Evolutionary conservation across 2,329 filamentous ascomycete species (phyloP).

Genomic region (Arthrinium phaeospermum): DNA sequence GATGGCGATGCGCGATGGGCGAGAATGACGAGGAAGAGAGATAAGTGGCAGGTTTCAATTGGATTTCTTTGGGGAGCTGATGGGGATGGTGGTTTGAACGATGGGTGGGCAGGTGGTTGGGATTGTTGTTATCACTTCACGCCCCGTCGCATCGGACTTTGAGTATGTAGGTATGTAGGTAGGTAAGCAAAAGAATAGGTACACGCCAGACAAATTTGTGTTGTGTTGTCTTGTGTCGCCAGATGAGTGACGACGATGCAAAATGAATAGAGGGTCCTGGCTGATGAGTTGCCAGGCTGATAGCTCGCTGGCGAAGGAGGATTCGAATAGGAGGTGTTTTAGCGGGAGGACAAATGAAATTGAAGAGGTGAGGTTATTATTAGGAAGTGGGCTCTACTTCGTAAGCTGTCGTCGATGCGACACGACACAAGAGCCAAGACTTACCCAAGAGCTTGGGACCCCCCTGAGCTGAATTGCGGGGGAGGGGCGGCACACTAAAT

Average conservation of each 20-base stretch:
- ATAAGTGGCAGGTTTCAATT: background rate
- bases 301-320: background rate
- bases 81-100: background rate
- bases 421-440: background rate
- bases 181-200: no score
- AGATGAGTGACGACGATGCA: background rate
- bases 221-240: background rate
- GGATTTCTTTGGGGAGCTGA: background rate
- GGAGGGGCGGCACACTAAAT: background rate
- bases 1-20: background rate
- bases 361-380: background rate
- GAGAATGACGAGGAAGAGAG: background rate
- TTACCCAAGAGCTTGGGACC: slow-evolving; percentile 14
- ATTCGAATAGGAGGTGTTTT: background rate
- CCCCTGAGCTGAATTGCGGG: slow-evolving; percentile 14
- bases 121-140: background rate
- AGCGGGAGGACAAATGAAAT: background rate
- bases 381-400: slow-evolving; percentile 10
- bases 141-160: background rate
- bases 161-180: background rate
- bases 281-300: background rate
- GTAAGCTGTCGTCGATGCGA: slow-evolving; percentile 8
- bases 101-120: background rate
- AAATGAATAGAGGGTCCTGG: background rate
- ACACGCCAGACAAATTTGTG: background rate